Base-by-base conservation (phyloP, 148 eudicot genomes). In the Diospyros kaki region DNA sequence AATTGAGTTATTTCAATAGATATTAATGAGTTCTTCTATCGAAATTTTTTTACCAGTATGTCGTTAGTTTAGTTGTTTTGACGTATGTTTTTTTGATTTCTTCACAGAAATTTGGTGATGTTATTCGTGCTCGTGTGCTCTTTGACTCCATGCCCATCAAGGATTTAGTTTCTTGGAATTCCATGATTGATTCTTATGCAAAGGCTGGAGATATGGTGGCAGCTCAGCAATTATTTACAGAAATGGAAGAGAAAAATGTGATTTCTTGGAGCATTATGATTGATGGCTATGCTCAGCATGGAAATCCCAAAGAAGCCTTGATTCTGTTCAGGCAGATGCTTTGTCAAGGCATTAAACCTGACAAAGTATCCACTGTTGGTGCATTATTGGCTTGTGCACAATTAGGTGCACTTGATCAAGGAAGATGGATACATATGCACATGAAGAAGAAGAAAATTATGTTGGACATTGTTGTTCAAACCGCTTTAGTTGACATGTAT, bases 401-500 rank as follows among this genome's bases (percentile, higher is more conserved):
- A 50, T 68, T 76, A 15, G 78, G 78, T 60, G 78, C 73, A 9
- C 78, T 76, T 60, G 78, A 76, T 46, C 78, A 76, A 68, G 78
- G 78, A 68, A 76, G 78, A 60, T 76, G 78, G 78, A 68, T 76
- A 11, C 78, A 68, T 40, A 59, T 60, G 38, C 66, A 76, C 52
- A 28, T 61, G 58, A 68, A 68, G 50, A 76, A 76, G 73, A 76
- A 76, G 40, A 60, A 76, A 60, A 76, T 69, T 7, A 18, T 15
- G 54, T 42, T 3, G 9, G 78, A 76, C 66, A 45, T 68, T 58
- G 78, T 76, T 40, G 73, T 60, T 17, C 58, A 76, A 46, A 76
- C 78, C 14, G 73, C 78, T 51, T 65, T 76, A 17, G 46, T 76
- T 44, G 78, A 76, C 65, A 76, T 76, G 78, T 76, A 76, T 59